Evolutionary conservation across 2,329 filamentous ascomycete species (phyloP).

Genomic region (Colletotrichum salicis): DNA sequence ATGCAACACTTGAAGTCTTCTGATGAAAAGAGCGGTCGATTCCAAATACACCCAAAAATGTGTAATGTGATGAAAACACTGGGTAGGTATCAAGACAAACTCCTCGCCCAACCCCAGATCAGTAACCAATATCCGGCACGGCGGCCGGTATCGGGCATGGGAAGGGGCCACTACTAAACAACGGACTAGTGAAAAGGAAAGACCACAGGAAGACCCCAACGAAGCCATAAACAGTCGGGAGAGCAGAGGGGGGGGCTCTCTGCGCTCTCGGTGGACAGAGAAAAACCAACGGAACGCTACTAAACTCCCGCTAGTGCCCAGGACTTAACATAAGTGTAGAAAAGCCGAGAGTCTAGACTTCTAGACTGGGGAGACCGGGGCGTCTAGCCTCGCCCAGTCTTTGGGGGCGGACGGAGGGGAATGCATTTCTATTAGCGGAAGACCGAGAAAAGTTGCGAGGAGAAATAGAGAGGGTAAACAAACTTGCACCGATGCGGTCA

Average conservation of each 20-base stretch:
- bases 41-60: background rate
- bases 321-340: background rate
- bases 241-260: background rate
- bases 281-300: background rate
- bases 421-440: background rate
- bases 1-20: background rate
- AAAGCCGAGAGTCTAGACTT: background rate
- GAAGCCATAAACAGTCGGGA: background rate
- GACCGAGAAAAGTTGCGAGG: background rate
- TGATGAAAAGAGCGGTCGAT: background rate
- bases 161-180: background rate
- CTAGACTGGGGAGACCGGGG: no score
- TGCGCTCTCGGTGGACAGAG: background rate
- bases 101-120: background rate
- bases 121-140: background rate
- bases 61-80: background rate
- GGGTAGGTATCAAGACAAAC: background rate
- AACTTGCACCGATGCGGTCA: background rate
- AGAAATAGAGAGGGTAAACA: background rate
- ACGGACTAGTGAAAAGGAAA: background rate
- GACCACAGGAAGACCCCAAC: background rate
- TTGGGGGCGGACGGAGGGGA: background rate
- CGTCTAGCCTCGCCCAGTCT: background rate
- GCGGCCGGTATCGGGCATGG: background rate
- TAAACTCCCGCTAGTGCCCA: background rate